Percentiles rank a stretch among this genome's conserved stretches.
Evolutionary conservation across 2,329 filamentous ascomycete species (phyloP).

Genomic region (Calonectria naviculata): DNA sequence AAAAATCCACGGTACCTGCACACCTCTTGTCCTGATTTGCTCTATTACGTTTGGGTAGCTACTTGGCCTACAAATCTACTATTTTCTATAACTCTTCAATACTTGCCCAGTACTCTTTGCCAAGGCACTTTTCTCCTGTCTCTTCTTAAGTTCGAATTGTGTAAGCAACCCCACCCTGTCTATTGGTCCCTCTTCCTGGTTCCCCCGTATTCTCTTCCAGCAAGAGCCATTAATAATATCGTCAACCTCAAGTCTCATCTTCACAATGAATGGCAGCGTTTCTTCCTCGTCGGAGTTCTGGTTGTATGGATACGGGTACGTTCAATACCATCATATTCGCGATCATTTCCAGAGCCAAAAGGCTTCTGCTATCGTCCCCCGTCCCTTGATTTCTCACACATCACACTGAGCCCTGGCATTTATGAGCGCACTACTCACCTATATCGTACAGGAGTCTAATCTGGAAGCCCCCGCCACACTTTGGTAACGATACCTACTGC

Average conservation of each 20-base stretch:
- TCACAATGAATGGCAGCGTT: slow-evolving; percentile 51
- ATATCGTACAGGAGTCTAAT: slow-evolving; percentile 77
- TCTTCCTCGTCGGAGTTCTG: slow-evolving; percentile 76
- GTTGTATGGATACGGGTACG: slow-evolving; percentile 96
- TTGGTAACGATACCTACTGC: slow-evolving; percentile 69
- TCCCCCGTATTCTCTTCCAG: slow-evolving; percentile 9
- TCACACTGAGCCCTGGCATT: background rate
- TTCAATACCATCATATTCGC: background rate
- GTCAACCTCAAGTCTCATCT: background rate
- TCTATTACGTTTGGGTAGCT: background rate
- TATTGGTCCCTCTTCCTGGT: background rate
- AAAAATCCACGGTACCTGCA: background rate
- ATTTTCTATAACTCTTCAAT: background rate
- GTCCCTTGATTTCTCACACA: background rate
- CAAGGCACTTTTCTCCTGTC: background rate
- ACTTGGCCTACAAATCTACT: background rate
- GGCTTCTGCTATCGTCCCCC: background rate
- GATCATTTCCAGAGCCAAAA: background rate
- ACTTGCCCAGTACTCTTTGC: background rate
- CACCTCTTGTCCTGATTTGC: background rate
- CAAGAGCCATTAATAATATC: slow-evolving; percentile 30
- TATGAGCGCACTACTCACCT: slow-evolving; percentile 19
- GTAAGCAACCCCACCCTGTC: slow-evolving; percentile 7
- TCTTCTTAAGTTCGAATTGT: background rate
- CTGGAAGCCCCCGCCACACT: slow-evolving; percentile 98